phyloP scores from a whole-genome alignment of 306 rosid genomes.

The Vigna unguiculata region DNA sequence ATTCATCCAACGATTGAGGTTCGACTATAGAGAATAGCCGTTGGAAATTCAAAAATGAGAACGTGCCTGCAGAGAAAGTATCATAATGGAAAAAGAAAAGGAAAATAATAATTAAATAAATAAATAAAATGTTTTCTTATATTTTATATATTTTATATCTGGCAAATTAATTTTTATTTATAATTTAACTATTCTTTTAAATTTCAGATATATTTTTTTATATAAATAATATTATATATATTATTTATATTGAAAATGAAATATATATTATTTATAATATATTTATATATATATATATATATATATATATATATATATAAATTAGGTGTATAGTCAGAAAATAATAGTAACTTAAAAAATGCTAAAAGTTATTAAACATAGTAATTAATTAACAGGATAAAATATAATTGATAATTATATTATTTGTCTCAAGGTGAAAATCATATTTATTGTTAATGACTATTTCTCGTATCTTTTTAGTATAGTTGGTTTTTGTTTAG shows the following conservation, averaged over 20 bases:
- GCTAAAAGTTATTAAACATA: too few species aligned
- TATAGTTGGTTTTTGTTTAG: background rate
- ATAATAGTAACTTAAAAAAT: too few species aligned
- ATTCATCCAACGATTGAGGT: conserved; percentile 48
- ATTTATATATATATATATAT: too few species aligned
- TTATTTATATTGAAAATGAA: too few species aligned
- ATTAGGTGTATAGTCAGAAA: too few species aligned
- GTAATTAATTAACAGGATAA: too few species aligned
- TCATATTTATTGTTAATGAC: background rate
- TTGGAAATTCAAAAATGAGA: conserved; percentile 50
- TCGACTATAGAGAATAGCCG: conserved; percentile 60
- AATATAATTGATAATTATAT: too few species aligned
- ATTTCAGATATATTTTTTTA: background rate
- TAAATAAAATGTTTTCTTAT: background rate
- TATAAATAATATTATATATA: too few species aligned
- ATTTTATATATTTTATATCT: background rate
- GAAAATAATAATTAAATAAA: background rate
- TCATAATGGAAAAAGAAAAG: background rate
- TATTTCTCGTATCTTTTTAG: background rate
- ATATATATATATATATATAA: too few species aligned
- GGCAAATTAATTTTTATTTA: background rate
- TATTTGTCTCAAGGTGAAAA: too few species aligned
- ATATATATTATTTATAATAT: too few species aligned
- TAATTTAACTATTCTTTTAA: background rate
- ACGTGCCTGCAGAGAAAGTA: background rate